Evolutionary conservation across 1,284 basidiomycete genomes (phyloP), one percentile per base, ranked within the genome.

Genomic region (Papiliotrema flavescens): DNA sequence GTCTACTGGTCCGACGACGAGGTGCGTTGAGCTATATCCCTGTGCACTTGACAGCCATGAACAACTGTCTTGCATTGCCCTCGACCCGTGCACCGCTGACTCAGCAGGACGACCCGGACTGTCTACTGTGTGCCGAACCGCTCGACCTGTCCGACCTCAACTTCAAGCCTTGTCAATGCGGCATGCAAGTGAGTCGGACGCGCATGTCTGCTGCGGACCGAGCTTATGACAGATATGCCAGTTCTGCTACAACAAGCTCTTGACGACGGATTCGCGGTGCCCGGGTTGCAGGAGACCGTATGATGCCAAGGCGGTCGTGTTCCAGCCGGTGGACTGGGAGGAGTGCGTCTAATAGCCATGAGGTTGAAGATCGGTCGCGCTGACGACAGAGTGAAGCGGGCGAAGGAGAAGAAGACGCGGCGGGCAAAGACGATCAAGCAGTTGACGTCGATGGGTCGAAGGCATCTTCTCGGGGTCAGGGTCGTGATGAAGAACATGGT

Each of bases 161-260:
- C 81, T 99, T 99, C 81, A 96, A 95, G 80, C 96, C 96, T 19
- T 99, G 96, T 78, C 86, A 94, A 53, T 99, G 96, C 78, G 96
- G 96, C 63, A 96, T 98, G 79, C 94, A 97, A 83, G 94, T 90
- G 73, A 68, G 79, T 69, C 51, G 17, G 2, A 17, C 45, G 11
- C 5, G 28, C 28, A 32, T 32, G 28, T 17, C n/a, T 39, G 20
- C 4, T 15, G 4, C 13, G 13, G 2, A 20, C 6, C 24, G 43
- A n/a, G 37, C 32, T 22, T 28, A 34, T 51, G 15, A 13, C 64
- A 98, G 93, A 94, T 99, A 66, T 99, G 96, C 76, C 89, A 94
- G 57, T 99, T 99, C 80, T 99, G 96, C 77, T 98, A 94, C 91
- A 98, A 79, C 93, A 98, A 78, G 95, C 97, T 83, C 89, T 90